phyloP scores from a whole-genome alignment of 257 asterid genomes.

The Jacaranda copaia region DNA sequence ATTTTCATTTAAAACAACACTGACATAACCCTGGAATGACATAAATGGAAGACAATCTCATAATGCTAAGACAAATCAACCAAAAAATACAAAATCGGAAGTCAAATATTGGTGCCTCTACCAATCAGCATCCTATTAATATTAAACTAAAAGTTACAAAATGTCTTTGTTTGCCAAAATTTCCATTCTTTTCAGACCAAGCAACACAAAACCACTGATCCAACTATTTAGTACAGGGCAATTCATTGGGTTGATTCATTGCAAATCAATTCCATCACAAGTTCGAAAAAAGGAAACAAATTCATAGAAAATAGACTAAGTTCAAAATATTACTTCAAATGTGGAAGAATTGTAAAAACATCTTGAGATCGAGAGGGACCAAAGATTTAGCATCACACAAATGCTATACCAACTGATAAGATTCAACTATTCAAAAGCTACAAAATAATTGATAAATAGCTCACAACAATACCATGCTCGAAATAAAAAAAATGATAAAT shows the following conservation, averaged over 20 bases:
- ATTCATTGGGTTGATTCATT: not conserved
- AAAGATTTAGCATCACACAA: slow-evolving; percentile 26
- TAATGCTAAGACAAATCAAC: slow-evolving; percentile 28
- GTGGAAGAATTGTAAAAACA: slow-evolving; percentile 13
- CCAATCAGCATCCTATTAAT: slow-evolving; percentile 22
- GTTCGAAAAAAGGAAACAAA: not conserved
- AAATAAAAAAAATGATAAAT: slow-evolving; percentile 29
- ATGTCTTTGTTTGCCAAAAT: not conserved
- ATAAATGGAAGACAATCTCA: not conserved
- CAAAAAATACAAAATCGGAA: not conserved
- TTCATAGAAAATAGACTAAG: not conserved
- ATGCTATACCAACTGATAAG: slow-evolving; percentile 4
- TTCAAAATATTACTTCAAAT: slow-evolving; percentile 9
- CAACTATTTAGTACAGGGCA: slow-evolving; percentile 22
- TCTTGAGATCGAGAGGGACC: not conserved
- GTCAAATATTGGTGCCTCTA: not conserved
- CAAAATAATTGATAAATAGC: not conserved
- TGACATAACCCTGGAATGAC: slow-evolving; percentile 2
- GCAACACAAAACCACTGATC: slow-evolving; percentile 24
- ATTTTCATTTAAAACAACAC: slow-evolving; percentile 3
- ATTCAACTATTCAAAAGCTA: slow-evolving; percentile 1
- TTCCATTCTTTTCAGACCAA: slow-evolving; percentile 24
- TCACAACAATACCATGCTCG: slow-evolving; percentile 9
- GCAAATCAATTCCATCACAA: slow-evolving; percentile 14
- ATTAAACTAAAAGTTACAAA: not conserved